These are phyloP conservation scores for Chlorophyllum brunneum DNA, from an alignment of 768 basidiomycete species.

Conservation along the genomic window DNA sequence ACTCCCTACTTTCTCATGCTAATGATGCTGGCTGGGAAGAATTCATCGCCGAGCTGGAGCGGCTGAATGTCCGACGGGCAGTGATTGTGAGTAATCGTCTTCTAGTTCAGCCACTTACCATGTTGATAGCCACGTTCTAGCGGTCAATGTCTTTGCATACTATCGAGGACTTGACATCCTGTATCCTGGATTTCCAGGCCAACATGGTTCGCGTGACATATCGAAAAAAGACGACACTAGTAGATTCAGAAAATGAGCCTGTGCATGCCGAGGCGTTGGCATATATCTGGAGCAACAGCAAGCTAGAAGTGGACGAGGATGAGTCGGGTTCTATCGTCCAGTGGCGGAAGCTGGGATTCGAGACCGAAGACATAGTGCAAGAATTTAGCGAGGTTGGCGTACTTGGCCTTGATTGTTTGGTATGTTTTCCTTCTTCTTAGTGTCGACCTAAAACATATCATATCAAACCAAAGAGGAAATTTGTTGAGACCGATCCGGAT, in stretches of 20 bases:
- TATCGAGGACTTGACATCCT: slow-evolving; percentile 77
- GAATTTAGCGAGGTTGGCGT: slow-evolving; percentile 80
- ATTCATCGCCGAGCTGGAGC: slow-evolving; percentile 71
- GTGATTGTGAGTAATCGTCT: slow-evolving; percentile 61
- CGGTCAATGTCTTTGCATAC: slow-evolving; percentile 81
- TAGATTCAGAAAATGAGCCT: slow-evolving; percentile 64
- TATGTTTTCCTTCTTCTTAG: slow-evolving; percentile 28
- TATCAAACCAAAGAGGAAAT: slow-evolving; percentile 46
- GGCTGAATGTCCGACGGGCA: slow-evolving; percentile 74
- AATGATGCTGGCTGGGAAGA: slow-evolving; percentile 75
- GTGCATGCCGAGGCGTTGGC: slow-evolving; percentile 53
- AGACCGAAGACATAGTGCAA: slow-evolving; percentile 64
- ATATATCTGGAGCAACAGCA: slow-evolving; percentile 66
- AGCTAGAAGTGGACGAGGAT: slow-evolving; percentile 50
- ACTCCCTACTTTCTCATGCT: slow-evolving; percentile 78
- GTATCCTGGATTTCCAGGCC: slow-evolving; percentile 84
- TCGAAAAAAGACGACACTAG: slow-evolving; percentile 74
- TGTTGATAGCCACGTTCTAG: slow-evolving; percentile 30
- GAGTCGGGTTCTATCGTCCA: slow-evolving; percentile 47
- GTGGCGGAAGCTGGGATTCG: slow-evolving; percentile 80
- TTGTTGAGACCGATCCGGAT: slow-evolving; percentile 67
- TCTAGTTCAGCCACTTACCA: background rate
- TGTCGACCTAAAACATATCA: background rate
- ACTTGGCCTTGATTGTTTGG: slow-evolving; percentile 79
- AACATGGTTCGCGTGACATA: slow-evolving; percentile 78